Evolutionary conservation across 2,329 filamentous ascomycete genomes (phyloP).

Genomic region (Clonostachys solani): DNA sequence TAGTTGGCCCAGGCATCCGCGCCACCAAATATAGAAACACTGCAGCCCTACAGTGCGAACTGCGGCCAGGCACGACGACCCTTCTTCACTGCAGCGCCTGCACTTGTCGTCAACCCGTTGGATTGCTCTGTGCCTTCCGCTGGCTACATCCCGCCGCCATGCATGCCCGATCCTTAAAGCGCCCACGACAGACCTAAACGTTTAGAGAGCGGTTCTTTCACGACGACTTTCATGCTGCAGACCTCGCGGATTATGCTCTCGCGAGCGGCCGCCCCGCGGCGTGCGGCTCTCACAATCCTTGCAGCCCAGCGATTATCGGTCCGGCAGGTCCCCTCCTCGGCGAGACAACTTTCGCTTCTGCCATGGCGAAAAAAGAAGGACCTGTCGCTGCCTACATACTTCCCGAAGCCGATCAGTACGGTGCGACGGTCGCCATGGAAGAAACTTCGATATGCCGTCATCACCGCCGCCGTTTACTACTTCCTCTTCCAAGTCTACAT

Average conservation of each 20-base stretch:
- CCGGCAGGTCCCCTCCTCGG: constrained; percentile 10
- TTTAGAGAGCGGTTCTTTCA: too few species aligned
- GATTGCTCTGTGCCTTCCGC: background rate
- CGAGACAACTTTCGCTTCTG: constrained; percentile 23
- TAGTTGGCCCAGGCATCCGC: background rate
- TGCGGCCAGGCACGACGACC: too few species aligned
- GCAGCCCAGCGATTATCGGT: constrained; percentile 11
- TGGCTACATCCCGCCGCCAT: background rate
- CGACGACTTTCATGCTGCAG: too few species aligned
- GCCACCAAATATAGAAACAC: background rate
- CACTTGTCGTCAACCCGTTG: too few species aligned
- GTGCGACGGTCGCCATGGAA: background rate
- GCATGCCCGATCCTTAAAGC: too few species aligned
- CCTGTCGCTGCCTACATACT: constrained; percentile 23
- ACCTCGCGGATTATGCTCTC: constrained; percentile 3
- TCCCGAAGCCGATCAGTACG: constrained; percentile 9
- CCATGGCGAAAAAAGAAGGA: constrained; percentile 20
- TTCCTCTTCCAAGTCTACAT: constrained; percentile 38
- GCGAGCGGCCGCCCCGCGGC: constrained; percentile 11
- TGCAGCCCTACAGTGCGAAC: background rate
- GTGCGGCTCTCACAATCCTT: constrained; percentile 8
- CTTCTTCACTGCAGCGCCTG: too few species aligned
- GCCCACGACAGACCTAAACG: too few species aligned
- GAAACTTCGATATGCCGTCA: constrained; percentile 8
- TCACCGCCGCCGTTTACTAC: constrained; percentile 24